These are phyloP conservation scores for Obba rivulosa DNA, from an alignment of 768 basidiomycete species.

Conservation along the genomic window DNA sequence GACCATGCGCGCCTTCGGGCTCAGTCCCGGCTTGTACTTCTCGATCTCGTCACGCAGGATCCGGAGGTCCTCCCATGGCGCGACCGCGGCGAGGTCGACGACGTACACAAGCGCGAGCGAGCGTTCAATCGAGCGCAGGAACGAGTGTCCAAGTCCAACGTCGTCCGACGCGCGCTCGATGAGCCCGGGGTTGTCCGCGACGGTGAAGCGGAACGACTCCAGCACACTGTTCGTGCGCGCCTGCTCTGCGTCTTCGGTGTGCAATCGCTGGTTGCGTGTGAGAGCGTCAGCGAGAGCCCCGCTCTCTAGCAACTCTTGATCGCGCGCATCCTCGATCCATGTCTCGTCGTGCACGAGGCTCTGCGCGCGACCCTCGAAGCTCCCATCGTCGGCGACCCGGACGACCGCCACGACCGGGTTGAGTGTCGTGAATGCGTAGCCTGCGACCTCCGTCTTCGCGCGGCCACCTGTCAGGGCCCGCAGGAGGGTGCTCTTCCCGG, in stretches of 20 bases:
- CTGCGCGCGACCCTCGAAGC: conserved; percentile 55
- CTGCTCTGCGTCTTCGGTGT: not conserved
- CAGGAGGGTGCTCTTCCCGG: conserved; percentile 87
- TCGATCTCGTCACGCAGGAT: conserved; percentile 81
- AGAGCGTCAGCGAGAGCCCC: conserved; percentile 46
- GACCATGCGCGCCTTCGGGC: conserved; percentile 70
- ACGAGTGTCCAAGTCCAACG: conserved; percentile 90
- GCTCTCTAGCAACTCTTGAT: conserved; percentile 40
- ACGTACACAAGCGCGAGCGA: conserved; percentile 89
- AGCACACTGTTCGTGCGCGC: conserved; percentile 18
- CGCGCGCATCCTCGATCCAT: conserved; percentile 42
- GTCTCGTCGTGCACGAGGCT: conserved; percentile 65
- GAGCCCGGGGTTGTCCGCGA: conserved; percentile 96
- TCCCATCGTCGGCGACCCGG: conserved; percentile 73
- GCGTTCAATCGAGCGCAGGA: conserved; percentile 89
- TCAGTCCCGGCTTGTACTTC: conserved; percentile 75
- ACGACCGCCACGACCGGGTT: conserved; percentile 94
- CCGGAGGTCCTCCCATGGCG: conserved; percentile 73
- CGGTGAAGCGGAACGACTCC: conserved; percentile 86
- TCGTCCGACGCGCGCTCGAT: conserved; percentile 81
- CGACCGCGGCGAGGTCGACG: conserved; percentile 73
- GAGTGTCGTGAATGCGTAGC: conserved; percentile 92
- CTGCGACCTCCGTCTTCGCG: conserved; percentile 79
- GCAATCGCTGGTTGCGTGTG: conserved; percentile 42
- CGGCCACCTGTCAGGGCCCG: conserved; percentile 84